These are phyloP conservation scores for Zizania palustris DNA, from an alignment of 202 grass and related monocot genomes.

Conservation along the genomic window DNA sequence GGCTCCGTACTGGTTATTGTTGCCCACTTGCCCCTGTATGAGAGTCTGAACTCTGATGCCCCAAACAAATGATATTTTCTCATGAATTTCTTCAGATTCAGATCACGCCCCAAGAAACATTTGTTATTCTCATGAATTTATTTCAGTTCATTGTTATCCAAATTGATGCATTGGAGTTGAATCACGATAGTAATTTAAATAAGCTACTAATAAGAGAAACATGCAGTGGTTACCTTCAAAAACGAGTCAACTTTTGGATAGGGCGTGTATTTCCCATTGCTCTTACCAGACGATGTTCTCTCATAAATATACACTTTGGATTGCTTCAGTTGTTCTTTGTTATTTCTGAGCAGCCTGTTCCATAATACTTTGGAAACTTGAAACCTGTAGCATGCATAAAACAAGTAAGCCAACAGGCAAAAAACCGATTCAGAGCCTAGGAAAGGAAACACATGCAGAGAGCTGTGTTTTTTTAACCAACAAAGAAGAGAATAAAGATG, in stretches of 20 bases:
- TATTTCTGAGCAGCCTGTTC: conserved; percentile 80
- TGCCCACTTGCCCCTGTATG: too few relatives aligned
- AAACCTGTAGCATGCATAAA: conserved; percentile 55
- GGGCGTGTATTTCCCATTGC: conserved; percentile 64
- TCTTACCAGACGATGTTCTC: conserved; percentile 65
- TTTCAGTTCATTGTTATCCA: conserved; percentile 4
- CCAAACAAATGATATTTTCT: too few relatives aligned
- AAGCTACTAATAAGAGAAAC: not conserved
- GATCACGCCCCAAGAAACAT: not conserved
- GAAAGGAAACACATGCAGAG: not conserved
- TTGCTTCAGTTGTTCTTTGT: conserved; percentile 65
- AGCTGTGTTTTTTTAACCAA: not conserved
- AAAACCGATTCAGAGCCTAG: not conserved
- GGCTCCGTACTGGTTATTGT: too few relatives aligned
- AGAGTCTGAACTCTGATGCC: too few relatives aligned
- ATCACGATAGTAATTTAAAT: not conserved
- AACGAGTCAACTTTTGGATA: conserved; percentile 92
- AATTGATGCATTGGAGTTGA: conserved; percentile 1
- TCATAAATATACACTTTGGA: conserved; percentile 85
- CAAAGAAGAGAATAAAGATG: not conserved
- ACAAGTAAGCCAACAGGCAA: conserved; percentile 5
- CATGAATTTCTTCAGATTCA: not conserved
- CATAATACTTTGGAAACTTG: conserved; percentile 87
- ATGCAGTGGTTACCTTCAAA: conserved; percentile 64
- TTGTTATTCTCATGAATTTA: not conserved